Percentiles rank a stretch among this genome's conserved stretches.
These are phyloP conservation scores for Cladosporium sphaerospermum DNA, from an alignment of 2,329 filamentous ascomycete genomes.

Conservation along the genomic window DNA sequence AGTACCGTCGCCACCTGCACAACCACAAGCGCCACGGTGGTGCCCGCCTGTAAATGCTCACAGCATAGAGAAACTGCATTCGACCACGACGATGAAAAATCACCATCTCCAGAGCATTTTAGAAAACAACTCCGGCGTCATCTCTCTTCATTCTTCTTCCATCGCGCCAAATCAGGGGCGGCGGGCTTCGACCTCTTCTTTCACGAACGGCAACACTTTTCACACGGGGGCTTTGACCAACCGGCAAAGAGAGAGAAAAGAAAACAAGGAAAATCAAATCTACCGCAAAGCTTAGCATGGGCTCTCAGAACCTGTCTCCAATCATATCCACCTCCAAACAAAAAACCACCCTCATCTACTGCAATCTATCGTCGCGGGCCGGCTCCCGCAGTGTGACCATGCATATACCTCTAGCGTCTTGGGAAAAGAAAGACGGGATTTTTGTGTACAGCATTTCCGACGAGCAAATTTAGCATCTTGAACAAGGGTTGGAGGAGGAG, in stretches of 20 bases:
- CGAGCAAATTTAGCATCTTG: slow-evolving; percentile 1
- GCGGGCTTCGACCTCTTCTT: not conserved
- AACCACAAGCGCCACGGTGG: slow-evolving; percentile 22
- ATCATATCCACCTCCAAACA: not conserved
- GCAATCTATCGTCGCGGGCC: slow-evolving; percentile 3
- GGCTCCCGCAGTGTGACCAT: slow-evolving; percentile 1
- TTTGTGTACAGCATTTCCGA: slow-evolving; percentile 6
- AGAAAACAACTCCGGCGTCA: slow-evolving; percentile 9
- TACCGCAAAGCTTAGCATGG: not conserved
- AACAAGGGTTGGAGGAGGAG: slow-evolving; percentile 1
- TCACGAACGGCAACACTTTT: not conserved
- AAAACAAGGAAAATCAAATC: not conserved
- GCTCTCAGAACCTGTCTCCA: not conserved
- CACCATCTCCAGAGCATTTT: not conserved
- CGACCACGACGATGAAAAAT: not conserved
- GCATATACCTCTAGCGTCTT: slow-evolving; percentile 1
- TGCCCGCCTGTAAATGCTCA: slow-evolving; percentile 11
- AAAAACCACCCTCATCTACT: not conserved
- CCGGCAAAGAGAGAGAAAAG: not conserved
- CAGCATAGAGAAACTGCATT: not conserved
- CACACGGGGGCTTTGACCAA: not conserved
- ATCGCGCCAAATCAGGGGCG: not conserved
- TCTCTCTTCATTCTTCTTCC: not conserved
- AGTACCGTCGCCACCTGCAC: slow-evolving; percentile 27
- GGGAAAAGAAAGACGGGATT: not conserved